Base-by-base conservation (phyloP, 495 filamentous ascomycete species). In the Ramalina peruviana region DNA sequence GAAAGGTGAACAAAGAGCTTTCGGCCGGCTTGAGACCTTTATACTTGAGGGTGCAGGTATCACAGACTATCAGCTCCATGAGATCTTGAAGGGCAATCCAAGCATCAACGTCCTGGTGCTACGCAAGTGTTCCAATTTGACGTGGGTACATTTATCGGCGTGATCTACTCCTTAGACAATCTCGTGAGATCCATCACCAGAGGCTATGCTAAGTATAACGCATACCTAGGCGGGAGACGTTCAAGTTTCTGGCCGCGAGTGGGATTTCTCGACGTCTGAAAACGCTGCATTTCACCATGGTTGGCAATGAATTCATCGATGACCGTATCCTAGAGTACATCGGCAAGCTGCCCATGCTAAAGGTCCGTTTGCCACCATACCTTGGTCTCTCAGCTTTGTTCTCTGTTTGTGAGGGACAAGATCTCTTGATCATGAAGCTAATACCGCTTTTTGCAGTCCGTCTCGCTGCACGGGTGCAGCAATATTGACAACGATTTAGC, bases 31-130 rank as follows among this genome's bases (percentile, higher is more conserved):
- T 6, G 46, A 60, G 43, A 59, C 52, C 6, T 43, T 68, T 21
- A 54, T 58, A 2, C 16, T 68, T 20, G 66, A 67, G 43, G 54
- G 64, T 10, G 59, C 60, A 15, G 63, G 64, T 11, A 62, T 68
- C 38, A 67, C 61, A 11, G 57, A 62, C 4, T 68, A 61, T 55
- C 66, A 68, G 48, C 48, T 68, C 27, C 57, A 48, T 38, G 61
- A 58, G 58, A 54, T 67, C 9, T 57, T 68, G 39, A 57, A 60
- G 49, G 51, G 50, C 15, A 68, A 68, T 17, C 55, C 58, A 4
- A 49, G 48, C 2, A 33, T 67, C 12, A 63, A 27, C 11, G 58
- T 56, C 11, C 23, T 66, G 30, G 60, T 64, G 39, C 26, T 68
- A 40, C 55, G 56, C 20, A 68, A 61, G 17, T 68, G 66, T 33